phyloP scores from a whole-genome alignment of 257 asterid genomes.

The Penstemon eatonii region DNA sequence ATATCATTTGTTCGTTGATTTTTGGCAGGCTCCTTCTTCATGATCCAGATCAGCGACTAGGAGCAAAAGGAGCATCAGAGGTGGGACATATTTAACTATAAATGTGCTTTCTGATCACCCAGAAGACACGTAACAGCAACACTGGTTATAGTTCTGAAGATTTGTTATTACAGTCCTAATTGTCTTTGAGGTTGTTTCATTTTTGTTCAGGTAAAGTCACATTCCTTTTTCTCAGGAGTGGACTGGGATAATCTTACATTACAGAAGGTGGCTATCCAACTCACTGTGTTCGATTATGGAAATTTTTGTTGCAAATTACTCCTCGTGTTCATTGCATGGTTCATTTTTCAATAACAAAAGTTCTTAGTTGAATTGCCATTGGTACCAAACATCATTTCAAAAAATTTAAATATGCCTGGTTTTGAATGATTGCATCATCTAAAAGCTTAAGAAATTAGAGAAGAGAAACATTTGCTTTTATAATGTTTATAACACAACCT shows the following conservation, averaged over 20 bases:
- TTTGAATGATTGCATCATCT: neutral
- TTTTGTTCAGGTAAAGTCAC: conserved; percentile 75
- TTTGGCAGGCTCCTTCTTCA: conserved; percentile 71
- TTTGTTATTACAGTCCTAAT: conserved; percentile 23
- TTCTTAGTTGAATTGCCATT: conserved; percentile 5
- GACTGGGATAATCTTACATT: conserved; percentile 91
- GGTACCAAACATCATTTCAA: conserved; percentile 17
- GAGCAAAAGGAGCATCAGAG: conserved; percentile 92
- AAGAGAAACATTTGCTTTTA: conserved; percentile 9
- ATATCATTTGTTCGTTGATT: conserved; percentile 27
- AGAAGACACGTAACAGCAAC: conserved; percentile 13
- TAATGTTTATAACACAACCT: neutral
- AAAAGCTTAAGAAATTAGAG: conserved; percentile 1
- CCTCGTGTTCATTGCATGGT: conserved; percentile 19
- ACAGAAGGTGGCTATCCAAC: conserved; percentile 60
- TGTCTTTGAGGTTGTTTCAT: conserved; percentile 20
- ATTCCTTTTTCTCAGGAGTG: conserved; percentile 82
- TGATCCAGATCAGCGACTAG: conserved; percentile 83
- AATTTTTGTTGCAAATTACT: neutral
- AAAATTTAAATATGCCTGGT: neutral
- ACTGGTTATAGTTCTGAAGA: conserved; percentile 18
- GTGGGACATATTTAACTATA: conserved; percentile 36
- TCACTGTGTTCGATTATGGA: conserved; percentile 19
- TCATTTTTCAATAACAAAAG: conserved; percentile 12
- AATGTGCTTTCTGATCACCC: conserved; percentile 7